Evolutionary conservation across 2,329 filamentous ascomycete species (phyloP), one percentile per base, ranked within the genome.

Genomic region (Calonectria naviculata): DNA sequence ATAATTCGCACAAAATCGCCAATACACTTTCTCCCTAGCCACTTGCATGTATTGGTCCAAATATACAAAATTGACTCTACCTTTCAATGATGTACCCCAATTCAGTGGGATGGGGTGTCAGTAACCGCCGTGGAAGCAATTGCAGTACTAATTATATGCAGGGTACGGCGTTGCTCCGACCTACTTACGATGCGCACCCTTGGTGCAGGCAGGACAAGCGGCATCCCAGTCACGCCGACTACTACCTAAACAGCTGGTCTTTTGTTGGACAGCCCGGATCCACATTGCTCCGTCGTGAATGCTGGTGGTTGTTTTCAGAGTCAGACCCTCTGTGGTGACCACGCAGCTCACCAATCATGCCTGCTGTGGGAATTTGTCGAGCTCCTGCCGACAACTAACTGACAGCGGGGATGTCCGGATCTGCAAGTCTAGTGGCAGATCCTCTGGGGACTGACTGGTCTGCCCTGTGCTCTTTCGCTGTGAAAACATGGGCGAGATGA

Each of bases 351-450:
- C 17, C 36, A 24, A 21, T 58, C 34, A 58, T 36, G 26, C 52
- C 52, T 10, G 9, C n/a, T 15, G n/a, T 5, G 10, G 21, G 9
- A 56, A 38, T 6, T 15, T 19, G 38, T 58, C 13, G 31, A 28
- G 34, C 52, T 46, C 42, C 10, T 58, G 21, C 52, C 38, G 7
- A 36, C 17, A 46, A 24, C 42, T 36, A 15, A 38, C 52, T 58
- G 34, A 58, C 52, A 58, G 52, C 31, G 52, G 52, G 34, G 52
- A 41, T 38, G 52, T 58, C 52, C 52, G 52, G 52, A 58, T 58
- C 52, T 24, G 36, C 34, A 26, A 13, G 24, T 36, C 52, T 26
- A 24, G 34, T 58, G 4, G 52, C 52, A 17, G 52, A 58, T 58
- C 52, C 42, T 9, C 21, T 12, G 13, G 34, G 15, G 52, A 36